Evolutionary conservation across 176 grass and related monocot species (phyloP).

Genomic region (Oryza nivara): DNA sequence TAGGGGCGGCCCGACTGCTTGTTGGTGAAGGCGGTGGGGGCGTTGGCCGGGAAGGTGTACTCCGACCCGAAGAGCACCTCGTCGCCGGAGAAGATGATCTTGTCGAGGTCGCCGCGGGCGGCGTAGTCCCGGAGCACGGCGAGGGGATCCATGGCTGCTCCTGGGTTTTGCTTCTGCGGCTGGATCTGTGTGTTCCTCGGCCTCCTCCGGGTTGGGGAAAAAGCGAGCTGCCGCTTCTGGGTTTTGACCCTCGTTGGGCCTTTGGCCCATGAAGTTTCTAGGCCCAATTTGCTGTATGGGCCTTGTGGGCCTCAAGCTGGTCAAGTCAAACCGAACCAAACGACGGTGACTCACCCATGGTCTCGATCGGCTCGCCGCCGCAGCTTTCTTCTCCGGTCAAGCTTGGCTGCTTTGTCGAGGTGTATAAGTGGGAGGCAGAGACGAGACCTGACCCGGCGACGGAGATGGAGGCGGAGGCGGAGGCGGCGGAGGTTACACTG

Average conservation of each 20-base stretch:
- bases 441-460: background rate
- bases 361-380: background rate
- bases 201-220: background rate
- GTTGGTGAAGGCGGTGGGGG: conserved; percentile 73
- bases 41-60: conserved; percentile 68
- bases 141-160: conserved; percentile 78
- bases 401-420: conserved; percentile 21
- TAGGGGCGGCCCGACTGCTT: conserved; percentile 84
- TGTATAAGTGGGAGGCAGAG: background rate
- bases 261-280: background rate
- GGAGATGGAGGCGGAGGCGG: background rate
- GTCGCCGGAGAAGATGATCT: conserved; percentile 64
- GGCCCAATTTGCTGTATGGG: background rate
- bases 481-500: conserved; percentile 47
- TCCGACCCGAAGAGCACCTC: conserved; percentile 83
- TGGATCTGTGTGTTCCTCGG: conserved; percentile 22
- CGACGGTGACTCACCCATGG: background rate
- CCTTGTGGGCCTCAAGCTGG: background rate
- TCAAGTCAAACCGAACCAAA: background rate
- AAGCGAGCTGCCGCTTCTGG: background rate
- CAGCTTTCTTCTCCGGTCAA: conserved; percentile 21
- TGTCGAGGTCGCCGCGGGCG: conserved; percentile 68
- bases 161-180: background rate
- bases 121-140: conserved; percentile 86
- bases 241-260: background rate